Base-by-base conservation (phyloP, 331 rosid species). In the Erythrophleum ivorense region DNA sequence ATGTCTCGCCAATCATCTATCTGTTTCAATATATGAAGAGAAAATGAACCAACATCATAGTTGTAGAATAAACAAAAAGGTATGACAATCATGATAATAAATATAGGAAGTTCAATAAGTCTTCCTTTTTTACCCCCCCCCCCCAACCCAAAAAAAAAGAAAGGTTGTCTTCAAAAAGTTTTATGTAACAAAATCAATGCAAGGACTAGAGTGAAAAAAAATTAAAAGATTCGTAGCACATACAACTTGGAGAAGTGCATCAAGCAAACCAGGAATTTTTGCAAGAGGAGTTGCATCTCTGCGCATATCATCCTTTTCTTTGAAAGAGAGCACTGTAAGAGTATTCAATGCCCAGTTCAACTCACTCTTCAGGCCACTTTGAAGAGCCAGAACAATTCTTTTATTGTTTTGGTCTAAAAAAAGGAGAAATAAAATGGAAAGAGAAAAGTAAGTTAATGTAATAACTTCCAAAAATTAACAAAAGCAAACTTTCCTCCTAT, bases 1-100 rank as follows among this genome's bases (percentile, higher is more conserved):
- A 96, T 87, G 76, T 96, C 99, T 77, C 97, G 97, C 99, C 99
- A 96, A 79, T 96, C 98, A 82, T 92, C 98, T 76, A 96, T 92
- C 99, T 96, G 89, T 86, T 79, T 54, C 75, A 80, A 53, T 58
- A 60, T 36, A 85, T 1, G 60, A 36, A 10, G 63, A 65, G 66
- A 57, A 12, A 60, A 34, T 7, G 6, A 69, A 75, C 65, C 4
- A 36, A 79, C 82, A 82, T 16, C 57, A 71, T 5, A 15, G 31
- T 45, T 38, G 45, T 46, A 46, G 15, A 62, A 49, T n/a, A 18
- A 40, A 69, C 2, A 50, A 9, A 73, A 58, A 36, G 10, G 21
- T 34, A 43, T 24, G 29, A 10, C 29, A 45, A 45, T n/a, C 13
- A 16, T 9, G 31, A 41, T 5, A 49, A 52, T 34, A 80, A 48